phyloP scores from a whole-genome alignment of 768 basidiomycete genomes.

The Amanita pallidorosea region DNA sequence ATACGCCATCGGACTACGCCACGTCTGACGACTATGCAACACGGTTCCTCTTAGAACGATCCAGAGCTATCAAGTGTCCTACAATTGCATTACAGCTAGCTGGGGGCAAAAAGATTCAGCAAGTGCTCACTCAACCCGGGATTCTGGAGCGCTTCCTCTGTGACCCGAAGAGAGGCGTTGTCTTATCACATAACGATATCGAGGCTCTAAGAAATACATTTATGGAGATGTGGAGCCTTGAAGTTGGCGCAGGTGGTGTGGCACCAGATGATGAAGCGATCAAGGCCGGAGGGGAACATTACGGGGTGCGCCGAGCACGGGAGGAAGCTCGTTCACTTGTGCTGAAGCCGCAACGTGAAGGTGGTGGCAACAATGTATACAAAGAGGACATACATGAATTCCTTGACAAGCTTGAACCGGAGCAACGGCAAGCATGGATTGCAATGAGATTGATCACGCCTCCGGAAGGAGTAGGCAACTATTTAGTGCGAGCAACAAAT shows the following conservation, averaged over 20 bases:
- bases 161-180: constrained; percentile 25
- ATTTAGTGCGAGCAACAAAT: constrained; percentile 67
- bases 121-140: constrained; percentile 67
- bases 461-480: constrained; percentile 55
- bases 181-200: constrained; percentile 28
- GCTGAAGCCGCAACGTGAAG: constrained; percentile 96
- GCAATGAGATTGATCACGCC: constrained; percentile 90
- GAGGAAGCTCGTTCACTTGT: constrained; percentile 49
- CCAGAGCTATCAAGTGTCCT: constrained; percentile 87
- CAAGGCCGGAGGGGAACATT: constrained; percentile 18
- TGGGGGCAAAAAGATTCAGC: constrained; percentile 92
- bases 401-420: constrained; percentile 45
- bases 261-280: constrained; percentile 19
- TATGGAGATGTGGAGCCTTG: constrained; percentile 84
- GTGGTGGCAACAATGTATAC: constrained; percentile 96
- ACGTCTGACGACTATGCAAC: constrained; percentile 54
- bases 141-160: constrained; percentile 66
- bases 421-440: constrained; percentile 81
- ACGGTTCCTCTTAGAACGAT: constrained; percentile 71
- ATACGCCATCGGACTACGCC: constrained; percentile 74
- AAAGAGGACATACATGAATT: constrained; percentile 71
- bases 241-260: constrained; percentile 30
- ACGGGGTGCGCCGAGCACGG: constrained; percentile 43
- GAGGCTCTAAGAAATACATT: constrained; percentile 60
- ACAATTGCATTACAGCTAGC: constrained; percentile 88